Evolutionary conservation across 2,329 filamentous ascomycete species (phyloP), one percentile per base, ranked within the genome.

Genomic region (Nannizziopsis arthrosporioides): DNA sequence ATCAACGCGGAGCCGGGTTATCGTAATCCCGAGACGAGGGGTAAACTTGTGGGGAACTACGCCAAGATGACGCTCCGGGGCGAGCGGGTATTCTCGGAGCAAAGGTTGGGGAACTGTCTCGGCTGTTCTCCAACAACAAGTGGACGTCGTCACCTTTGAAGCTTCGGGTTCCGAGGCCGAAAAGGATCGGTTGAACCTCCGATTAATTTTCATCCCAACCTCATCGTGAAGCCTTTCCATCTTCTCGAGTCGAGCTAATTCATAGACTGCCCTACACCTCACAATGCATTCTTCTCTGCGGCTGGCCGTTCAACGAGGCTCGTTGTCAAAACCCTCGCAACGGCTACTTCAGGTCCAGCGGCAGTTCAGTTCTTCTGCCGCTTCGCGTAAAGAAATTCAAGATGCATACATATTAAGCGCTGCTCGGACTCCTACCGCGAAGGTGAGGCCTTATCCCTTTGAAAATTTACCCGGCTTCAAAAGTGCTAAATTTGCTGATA

Each of bases 321-420:
- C 55, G 3, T 43, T 49, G 30, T 11, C 44, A 12, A 48, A 39
- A 38, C 47, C 61, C 22, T 48, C 65, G 54, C 68, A 69, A 57
- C 66, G 73, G 56, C 61, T 74, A 39, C 61, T 66, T 15, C 71
- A 72, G 55, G 57, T 71, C 45, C 68, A 69, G 42, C 63, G 74
- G 49, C 68, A 73, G 50, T 77, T 82, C 62, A 73, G 69, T 58
- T 68, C 69, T 41, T 69, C 74, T 48, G 62, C 70, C 44, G 60
- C 67, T 15, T 60, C 62, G 19, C 65, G 65, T 53, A 72, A 81
- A 67, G 83, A 94, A 63, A 77, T 94, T 47, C 82, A 85, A 61
- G 88, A 95, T 66, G 90, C 85, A 42, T 98, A 96, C 68, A 96
- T 98, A 57, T 68, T 98, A 54, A 89, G 87, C 61, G 92, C 85